These are phyloP conservation scores for Coemansia sp. DNA, from an alignment of 192 early-diverging fungal species.

Conservation along the genomic window DNA sequence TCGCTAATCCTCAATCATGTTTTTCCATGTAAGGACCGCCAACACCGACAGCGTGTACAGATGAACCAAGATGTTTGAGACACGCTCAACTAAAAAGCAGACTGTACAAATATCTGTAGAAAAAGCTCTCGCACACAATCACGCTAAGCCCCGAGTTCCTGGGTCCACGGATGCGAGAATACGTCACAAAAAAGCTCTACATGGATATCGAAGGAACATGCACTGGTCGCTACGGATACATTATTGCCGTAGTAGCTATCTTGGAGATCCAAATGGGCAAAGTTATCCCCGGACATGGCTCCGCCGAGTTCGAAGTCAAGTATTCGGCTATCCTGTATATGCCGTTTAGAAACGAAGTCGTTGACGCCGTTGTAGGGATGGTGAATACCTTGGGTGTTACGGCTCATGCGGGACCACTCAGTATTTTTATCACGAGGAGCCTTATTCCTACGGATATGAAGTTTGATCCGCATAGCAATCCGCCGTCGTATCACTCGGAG, in stretches of 20 bases:
- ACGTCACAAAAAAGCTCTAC: conserved; percentile 81
- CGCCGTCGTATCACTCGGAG: conserved; percentile 79
- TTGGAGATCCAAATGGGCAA: conserved; percentile 81
- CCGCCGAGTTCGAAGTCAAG: conserved; percentile 89
- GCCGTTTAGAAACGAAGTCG: conserved; percentile 95
- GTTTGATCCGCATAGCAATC: conserved; percentile 87
- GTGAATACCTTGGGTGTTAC: conserved; percentile 98
- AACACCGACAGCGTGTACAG: not conserved
- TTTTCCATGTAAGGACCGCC: conserved; percentile 47
- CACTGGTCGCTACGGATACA: conserved; percentile 90
- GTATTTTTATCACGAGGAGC: conserved; percentile 86
- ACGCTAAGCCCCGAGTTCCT: conserved; percentile 91
- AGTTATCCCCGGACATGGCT: conserved; percentile 71
- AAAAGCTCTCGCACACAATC: conserved; percentile 91
- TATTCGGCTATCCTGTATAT: conserved; percentile 97
- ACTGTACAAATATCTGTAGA: conserved; percentile 53
- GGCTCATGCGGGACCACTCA: conserved; percentile 90
- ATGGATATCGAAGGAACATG: conserved; percentile 96
- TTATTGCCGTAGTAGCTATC: conserved; percentile 85
- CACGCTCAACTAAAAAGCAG: not conserved
- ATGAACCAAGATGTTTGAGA: not conserved
- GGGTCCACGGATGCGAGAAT: conserved; percentile 75
- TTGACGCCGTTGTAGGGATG: conserved; percentile 85
- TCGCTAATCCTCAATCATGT: conserved; percentile 20
- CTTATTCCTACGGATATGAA: conserved; percentile 86